phyloP scores from a whole-genome alignment of 345 rosid genomes.

The Eutrema yunnanense region DNA sequence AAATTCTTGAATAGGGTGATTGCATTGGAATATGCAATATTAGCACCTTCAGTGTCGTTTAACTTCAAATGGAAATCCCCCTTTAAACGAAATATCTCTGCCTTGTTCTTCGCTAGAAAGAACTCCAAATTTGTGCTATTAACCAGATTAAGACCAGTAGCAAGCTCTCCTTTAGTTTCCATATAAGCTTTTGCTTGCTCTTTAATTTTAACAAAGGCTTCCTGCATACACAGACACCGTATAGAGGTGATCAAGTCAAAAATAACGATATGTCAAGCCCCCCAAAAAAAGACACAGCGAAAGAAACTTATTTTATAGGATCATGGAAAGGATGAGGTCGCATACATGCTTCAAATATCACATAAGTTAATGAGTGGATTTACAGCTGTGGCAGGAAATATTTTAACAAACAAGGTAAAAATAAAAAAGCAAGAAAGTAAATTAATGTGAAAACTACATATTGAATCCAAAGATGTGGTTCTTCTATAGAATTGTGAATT shows the following conservation, averaged over 20 bases:
- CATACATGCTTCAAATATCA: conserved; percentile 1
- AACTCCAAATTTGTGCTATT: conserved; percentile 87
- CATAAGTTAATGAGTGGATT: neutral
- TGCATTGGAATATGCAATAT: conserved; percentile 81
- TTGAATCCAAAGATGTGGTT: neutral
- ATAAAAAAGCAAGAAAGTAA: neutral
- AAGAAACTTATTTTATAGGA: neutral
- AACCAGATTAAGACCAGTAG: conserved; percentile 73
- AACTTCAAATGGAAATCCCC: conserved; percentile 81
- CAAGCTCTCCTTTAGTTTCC: conserved; percentile 83
- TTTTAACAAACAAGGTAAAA: neutral
- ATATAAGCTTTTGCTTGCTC: conserved; percentile 94
- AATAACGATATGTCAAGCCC: neutral
- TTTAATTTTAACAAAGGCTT: conserved; percentile 90
- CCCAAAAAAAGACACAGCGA: neutral
- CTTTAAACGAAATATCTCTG: conserved; percentile 75
- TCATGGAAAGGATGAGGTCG: neutral
- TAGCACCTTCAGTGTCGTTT: conserved; percentile 74
- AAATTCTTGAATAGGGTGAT: conserved; percentile 77
- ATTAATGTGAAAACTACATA: neutral
- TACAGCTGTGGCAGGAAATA: neutral
- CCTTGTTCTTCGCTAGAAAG: conserved; percentile 77
- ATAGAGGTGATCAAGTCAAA: conserved; percentile 1
- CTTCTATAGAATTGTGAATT: no score
- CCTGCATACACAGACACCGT: conserved; percentile 45